Conservation (phyloP, 2,329 filamentous ascomycete species). For the Nannizziopsis barbatae region DNA sequence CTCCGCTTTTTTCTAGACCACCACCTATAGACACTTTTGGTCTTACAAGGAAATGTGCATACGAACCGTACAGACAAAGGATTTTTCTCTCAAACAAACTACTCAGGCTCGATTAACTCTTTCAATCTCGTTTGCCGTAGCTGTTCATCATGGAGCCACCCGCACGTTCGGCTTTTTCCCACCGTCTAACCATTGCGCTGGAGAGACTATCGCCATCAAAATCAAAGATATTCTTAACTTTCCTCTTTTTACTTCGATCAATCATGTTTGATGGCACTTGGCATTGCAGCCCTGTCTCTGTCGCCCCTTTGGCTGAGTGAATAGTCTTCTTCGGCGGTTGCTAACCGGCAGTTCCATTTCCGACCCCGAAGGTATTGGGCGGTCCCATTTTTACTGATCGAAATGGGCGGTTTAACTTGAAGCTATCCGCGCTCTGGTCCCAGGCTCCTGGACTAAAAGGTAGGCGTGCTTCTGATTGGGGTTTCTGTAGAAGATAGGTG, state of each 20-base stretch:
- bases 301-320: not conserved
- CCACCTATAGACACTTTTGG: too few relatives aligned
- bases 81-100: too few relatives aligned
- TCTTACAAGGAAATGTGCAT: too few relatives aligned
- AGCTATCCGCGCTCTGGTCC: not conserved
- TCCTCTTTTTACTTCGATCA: not conserved
- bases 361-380: not conserved
- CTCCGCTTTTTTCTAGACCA: too few relatives aligned
- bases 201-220: constrained; percentile 15
- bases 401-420: not conserved
- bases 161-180: too few relatives aligned
- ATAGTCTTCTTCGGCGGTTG: not conserved
- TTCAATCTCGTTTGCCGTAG: too few relatives aligned
- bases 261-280: not conserved
- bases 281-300: not conserved
- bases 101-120: too few relatives aligned
- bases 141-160: too few relatives aligned
- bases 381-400: not conserved
- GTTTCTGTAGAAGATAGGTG: not conserved
- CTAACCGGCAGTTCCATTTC: not conserved
- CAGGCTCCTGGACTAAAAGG: constrained; percentile 13
- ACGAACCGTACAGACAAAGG: too few relatives aligned
- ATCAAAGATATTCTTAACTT: constrained; percentile 7
- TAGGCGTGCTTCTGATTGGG: constrained; percentile 2
- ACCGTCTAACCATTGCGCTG: too few relatives aligned